These are phyloP conservation scores for Rhazya stricta DNA, from an alignment of 257 asterid genomes.

Conservation along the genomic window DNA sequence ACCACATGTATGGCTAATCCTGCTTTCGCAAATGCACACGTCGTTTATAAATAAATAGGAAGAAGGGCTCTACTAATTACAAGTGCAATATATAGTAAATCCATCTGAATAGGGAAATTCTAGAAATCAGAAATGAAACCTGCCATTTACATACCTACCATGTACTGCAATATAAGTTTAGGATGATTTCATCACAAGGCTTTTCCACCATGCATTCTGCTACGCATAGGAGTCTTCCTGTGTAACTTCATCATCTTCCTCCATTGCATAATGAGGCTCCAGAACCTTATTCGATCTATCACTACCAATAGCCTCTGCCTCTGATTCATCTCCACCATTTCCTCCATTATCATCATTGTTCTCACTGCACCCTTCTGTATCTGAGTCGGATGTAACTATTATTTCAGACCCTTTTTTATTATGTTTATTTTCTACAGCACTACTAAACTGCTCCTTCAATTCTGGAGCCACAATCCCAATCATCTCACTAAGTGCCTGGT, in stretches of 20 bases:
- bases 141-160: constrained; percentile 4
- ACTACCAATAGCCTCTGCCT: constrained; percentile 49
- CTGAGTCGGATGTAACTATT: constrained; percentile 43
- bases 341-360: constrained; percentile 24
- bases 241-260: constrained; percentile 56
- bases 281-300: constrained; percentile 24
- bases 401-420: constrained; percentile 39
- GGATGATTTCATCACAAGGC: neutral
- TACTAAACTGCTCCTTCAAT: constrained; percentile 57
- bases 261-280: constrained; percentile 38
- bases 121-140: neutral
- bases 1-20: neutral
- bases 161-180: neutral
- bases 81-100: neutral
- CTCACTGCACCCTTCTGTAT: constrained; percentile 53
- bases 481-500: constrained; percentile 61
- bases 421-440: constrained; percentile 37
- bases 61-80: constrained; percentile 1
- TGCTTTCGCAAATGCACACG: neutral
- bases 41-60: neutral
- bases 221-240: constrained; percentile 51
- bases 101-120: neutral
- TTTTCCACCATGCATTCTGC: constrained; percentile 2
- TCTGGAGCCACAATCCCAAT: constrained; percentile 72
- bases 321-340: constrained; percentile 41